A percentile compares a stretch with the other conserved stretches of the same genome.
Conservation (phyloP, 139 green algal genomes). For the Closterium sp. region DNA sequence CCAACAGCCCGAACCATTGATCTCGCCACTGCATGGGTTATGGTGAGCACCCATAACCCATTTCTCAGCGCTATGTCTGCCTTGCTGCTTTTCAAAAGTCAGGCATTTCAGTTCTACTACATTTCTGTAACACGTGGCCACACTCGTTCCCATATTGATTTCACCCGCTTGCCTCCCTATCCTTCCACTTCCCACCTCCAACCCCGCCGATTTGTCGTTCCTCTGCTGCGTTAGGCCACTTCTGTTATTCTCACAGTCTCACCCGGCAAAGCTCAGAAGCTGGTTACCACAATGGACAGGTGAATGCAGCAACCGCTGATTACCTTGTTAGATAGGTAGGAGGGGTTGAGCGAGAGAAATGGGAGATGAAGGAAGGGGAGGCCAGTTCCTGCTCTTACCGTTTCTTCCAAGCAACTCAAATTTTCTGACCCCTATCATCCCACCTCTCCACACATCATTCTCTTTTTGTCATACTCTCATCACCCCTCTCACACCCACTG, state of each 20-base stretch:
- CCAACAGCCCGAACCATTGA: constrained; percentile 52
- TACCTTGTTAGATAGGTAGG: too few species aligned
- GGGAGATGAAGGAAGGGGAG: background rate
- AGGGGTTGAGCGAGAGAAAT: background rate
- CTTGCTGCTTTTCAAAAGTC: background rate
- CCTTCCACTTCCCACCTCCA: background rate
- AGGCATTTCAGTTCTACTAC: background rate
- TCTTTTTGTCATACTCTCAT: background rate
- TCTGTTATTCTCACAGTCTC: constrained; percentile 39
- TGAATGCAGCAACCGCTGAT: background rate
- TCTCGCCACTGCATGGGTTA: constrained; percentile 43
- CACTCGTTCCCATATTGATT: background rate
- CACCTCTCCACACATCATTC: too few species aligned
- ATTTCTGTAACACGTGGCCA: background rate
- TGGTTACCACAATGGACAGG: constrained; percentile 33
- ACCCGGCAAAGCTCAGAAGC: constrained; percentile 15
- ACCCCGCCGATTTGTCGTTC: background rate
- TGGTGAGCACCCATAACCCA: constrained; percentile 22
- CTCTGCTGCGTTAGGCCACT: constrained; percentile 2
- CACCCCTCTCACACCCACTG: background rate
- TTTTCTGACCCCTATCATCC: too few species aligned
- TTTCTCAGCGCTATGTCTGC: background rate
- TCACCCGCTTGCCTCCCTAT: background rate
- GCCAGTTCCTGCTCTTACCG: too few species aligned
- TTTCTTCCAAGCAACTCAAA: too few species aligned